A percentile compares a stretch with the other conserved stretches of the same genome.
phyloP scores from a whole-genome alignment of 2,329 filamentous ascomycete genomes.

The Stromatinia cepivora region DNA sequence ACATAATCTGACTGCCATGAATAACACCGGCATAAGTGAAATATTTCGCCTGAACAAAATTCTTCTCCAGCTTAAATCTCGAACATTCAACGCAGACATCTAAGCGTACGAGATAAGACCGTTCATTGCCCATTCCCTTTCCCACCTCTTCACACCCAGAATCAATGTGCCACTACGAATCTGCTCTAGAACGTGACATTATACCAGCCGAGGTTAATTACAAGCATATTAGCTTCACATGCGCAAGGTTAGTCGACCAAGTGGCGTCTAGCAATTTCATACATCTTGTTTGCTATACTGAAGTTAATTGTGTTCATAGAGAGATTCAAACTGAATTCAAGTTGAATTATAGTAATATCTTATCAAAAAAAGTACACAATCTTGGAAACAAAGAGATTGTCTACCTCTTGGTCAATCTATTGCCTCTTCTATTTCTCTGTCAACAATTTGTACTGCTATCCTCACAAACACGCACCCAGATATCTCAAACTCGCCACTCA shows the following conservation, averaged over 20 bases:
- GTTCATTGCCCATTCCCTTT: background rate
- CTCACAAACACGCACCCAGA: background rate
- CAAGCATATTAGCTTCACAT: background rate
- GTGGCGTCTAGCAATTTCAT: background rate
- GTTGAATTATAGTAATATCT: background rate
- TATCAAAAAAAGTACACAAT: background rate
- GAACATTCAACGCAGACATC: background rate
- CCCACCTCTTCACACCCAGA: background rate
- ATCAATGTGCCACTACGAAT: too few relatives aligned
- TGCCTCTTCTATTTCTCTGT: too few relatives aligned
- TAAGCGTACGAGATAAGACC: background rate
- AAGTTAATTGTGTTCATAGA: background rate
- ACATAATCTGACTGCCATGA: too few relatives aligned
- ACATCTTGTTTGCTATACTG: background rate
- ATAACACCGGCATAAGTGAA: too few relatives aligned
- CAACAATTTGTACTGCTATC: background rate
- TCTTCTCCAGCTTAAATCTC: background rate
- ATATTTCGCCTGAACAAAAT: background rate
- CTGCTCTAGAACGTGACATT: background rate
- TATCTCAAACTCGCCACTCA: conserved; percentile 38
- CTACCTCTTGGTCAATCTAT: background rate
- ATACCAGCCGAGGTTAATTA: background rate
- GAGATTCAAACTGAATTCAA: background rate
- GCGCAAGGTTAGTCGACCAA: background rate
- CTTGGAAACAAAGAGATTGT: background rate